Percentiles rank a stretch among this genome's conserved stretches.
Evolutionary conservation across 768 basidiomycete species (phyloP).

Genomic region (Paxillus rubicundulus): DNA sequence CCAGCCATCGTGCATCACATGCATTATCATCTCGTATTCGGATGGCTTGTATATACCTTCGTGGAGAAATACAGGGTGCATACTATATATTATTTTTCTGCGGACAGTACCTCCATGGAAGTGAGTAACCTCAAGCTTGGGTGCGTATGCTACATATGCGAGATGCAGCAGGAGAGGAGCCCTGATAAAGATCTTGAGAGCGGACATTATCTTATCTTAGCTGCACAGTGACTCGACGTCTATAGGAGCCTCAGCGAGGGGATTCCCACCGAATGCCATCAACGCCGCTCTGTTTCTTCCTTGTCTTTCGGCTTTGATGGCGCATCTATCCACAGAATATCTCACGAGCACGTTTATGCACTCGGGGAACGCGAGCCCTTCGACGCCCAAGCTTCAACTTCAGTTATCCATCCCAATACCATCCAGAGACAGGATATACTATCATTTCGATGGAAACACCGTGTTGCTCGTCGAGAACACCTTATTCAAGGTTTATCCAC

Average conservation of each 20-base stretch:
- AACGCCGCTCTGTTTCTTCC: constrained; percentile 9
- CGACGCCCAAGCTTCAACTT: constrained; percentile 33
- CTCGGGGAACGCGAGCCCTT: constrained; percentile 29
- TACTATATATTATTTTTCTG: background rate
- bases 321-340: constrained; percentile 31
- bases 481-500: constrained; percentile 45
- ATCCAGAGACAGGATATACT: constrained; percentile 40
- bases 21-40: background rate
- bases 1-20: background rate
- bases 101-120: no score
- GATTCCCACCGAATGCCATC: constrained; percentile 18
- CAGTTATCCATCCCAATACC: constrained; percentile 34
- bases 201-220: constrained; percentile 18
- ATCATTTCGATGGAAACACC: constrained; percentile 39
- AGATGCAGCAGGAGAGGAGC: no score
- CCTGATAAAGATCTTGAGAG: no score
- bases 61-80: constrained; percentile 10
- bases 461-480: constrained; percentile 43
- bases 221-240: background rate
- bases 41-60: constrained; percentile 10
- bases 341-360: constrained; percentile 34
- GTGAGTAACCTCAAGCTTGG: no score
- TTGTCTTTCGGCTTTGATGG: constrained; percentile 19
- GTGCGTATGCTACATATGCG: no score
- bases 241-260: no score